phyloP scores from a whole-genome alignment of 768 basidiomycete species.

The Tylopilus subfusipes region DNA sequence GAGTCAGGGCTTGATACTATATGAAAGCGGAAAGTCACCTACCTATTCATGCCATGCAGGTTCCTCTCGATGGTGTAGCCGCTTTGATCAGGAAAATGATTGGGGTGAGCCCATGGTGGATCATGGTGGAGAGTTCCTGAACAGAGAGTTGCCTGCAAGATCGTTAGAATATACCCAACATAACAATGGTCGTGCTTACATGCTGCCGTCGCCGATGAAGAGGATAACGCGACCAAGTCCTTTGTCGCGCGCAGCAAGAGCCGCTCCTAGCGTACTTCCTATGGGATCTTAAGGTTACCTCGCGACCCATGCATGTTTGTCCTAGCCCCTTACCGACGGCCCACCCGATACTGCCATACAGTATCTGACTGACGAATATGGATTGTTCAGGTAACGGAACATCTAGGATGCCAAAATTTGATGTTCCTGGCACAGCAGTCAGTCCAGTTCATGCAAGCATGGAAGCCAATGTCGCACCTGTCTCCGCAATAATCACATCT shows the following conservation, averaged over 20 bases:
- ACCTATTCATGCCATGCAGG: slow-evolving; percentile 63
- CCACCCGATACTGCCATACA: slow-evolving; percentile 95
- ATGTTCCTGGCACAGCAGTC: slow-evolving; percentile 47
- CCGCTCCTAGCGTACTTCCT: slow-evolving; percentile 72
- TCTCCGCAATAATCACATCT: slow-evolving; percentile 86
- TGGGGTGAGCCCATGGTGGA: slow-evolving; percentile 66
- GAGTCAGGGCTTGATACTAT: not conserved
- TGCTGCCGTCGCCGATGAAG: slow-evolving; percentile 82
- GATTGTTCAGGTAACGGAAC: slow-evolving; percentile 71
- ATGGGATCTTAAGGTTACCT: not conserved
- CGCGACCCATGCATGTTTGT: not conserved
- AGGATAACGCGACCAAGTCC: slow-evolving; percentile 67
- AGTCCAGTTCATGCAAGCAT: not conserved
- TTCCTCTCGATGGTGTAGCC: slow-evolving; percentile 88
- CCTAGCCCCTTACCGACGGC: slow-evolving; percentile 54
- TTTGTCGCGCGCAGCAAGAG: slow-evolving; percentile 70
- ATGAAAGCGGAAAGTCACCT: not conserved
- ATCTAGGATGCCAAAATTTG: slow-evolving; percentile 82
- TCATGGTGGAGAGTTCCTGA: slow-evolving; percentile 85
- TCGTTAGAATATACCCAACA: slow-evolving; percentile 3
- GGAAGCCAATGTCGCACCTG: slow-evolving; percentile 43
- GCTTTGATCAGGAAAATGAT: slow-evolving; percentile 79
- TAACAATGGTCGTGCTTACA: slow-evolving; percentile 42
- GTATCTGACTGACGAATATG: slow-evolving; percentile 66
- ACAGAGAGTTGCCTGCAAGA: slow-evolving; percentile 65